Conservation (phyloP, 305 asterid genomes). For the Andrographis paniculata region DNA sequence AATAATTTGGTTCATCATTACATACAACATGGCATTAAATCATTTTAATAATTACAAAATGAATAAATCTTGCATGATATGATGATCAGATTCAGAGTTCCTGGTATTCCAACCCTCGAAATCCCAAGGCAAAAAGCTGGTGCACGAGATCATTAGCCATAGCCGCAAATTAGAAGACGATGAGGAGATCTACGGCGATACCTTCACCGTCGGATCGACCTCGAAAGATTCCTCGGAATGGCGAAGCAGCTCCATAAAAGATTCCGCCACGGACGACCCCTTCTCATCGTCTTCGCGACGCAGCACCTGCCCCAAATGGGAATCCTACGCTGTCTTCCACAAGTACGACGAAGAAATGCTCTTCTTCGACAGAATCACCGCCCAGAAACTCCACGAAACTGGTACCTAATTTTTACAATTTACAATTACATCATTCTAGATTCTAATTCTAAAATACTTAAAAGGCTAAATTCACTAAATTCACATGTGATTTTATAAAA, state of each 20-base stretch:
- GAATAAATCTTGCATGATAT: too few species aligned
- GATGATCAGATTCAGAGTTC: slow-evolving; percentile 16
- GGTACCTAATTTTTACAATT: slow-evolving; percentile 26
- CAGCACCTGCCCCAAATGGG: slow-evolving; percentile 95
- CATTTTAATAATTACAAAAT: too few species aligned
- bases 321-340: slow-evolving; percentile 81
- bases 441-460: too few species aligned
- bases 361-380: slow-evolving; percentile 62
- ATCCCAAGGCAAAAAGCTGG: slow-evolving; percentile 42
- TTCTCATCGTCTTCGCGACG: slow-evolving; percentile 88
- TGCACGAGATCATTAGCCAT: too few species aligned
- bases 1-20: too few species aligned
- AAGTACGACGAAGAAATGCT: slow-evolving; percentile 95
- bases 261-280: slow-evolving; percentile 68
- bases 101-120: slow-evolving; percentile 39
- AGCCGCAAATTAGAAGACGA: slow-evolving; percentile 22
- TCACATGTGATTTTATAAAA: too few species aligned
- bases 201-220: slow-evolving; percentile 78
- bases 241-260: slow-evolving; percentile 91
- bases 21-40: too few species aligned
- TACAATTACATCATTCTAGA: too few species aligned
- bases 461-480: too few species aligned
- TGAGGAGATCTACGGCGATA: slow-evolving; percentile 50
- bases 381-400: slow-evolving; percentile 84
- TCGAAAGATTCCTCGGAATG: slow-evolving; percentile 90